Evolutionary conservation across 495 filamentous ascomycete species (phyloP), one percentile per base, ranked within the genome.

Genomic region (Pseudevernia furfuracea): DNA sequence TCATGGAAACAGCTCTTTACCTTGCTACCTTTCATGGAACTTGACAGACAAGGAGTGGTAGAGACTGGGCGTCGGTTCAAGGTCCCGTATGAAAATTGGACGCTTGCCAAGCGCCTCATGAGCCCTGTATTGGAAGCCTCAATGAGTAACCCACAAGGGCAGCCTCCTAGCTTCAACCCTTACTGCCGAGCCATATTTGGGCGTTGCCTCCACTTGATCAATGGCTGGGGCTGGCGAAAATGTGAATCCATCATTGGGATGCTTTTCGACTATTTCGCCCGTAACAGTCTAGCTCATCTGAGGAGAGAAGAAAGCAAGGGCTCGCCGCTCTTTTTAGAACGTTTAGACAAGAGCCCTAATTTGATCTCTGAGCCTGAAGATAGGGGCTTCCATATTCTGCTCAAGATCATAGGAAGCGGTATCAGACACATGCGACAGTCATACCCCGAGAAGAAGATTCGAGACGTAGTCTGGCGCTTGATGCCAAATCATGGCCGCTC

Each of bases 251-350:
- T 96, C 37, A 82, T 98, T 48, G 87, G 88, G 25, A 84, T 80
- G 0, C 80, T 96, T 7, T 98, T 96, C 68, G 91, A 96, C 72
- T 96, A 96, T 72, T 97, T 96, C 68, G 90, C 89, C 4, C 85
- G 81, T 5, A 87, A 87, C 64, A 82, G 82, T 34, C 78, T 97
- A 1, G 79, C 83, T 41, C 87, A 92, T 71, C 73, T 98, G 48
- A 81, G 81, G 49, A 88, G 89, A 36, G 94, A 97, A 71, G 84
- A 91, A 65, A 84, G 82, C 49, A 84, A 84, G 64, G 84, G 82
- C 46, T 96, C 94, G 2, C 89, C 90, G 8, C 72, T 74, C 9
- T 97, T 96, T 67, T 83, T 97, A 9, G 85, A 90, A 60, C 74
- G 87, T 55, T 85, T 97, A 3, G 80, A 86, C 59, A 70, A 75